Base-by-base conservation (phyloP, 1,284 basidiomycete species). In the Caloboletus inedulis region DNA sequence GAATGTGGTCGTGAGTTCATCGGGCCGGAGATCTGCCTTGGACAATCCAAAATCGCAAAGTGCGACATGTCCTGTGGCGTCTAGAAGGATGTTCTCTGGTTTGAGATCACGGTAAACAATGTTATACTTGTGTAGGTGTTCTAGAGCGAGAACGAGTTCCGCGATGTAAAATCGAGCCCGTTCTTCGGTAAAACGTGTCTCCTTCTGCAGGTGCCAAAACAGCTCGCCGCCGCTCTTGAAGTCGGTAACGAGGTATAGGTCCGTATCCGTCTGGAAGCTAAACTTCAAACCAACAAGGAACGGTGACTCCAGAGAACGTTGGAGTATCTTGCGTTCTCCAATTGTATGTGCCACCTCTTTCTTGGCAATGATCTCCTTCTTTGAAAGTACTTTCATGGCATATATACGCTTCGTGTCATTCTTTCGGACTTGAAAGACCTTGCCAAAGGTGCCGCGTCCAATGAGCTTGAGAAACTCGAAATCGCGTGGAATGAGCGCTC, bases 311-410 rank as follows among this genome's bases (percentile, higher is more conserved):
- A 96, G 75, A 30, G 91, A 95, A 52, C 92, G 84, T 71, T 99
- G 95, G 21, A 99, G 82, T 66, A 99, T 99, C 78, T 98, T 98
- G 72, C 97, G 89, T 73, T 99, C 97, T 65, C 97, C 97, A 60
- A 99, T 98, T 14, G 96, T 99, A 71, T 99, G 97, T 7, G 94
- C 94, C 37, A 99, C 94, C 72, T 99, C 97, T 74, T 99, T 99
- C 79, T 98, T 99, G 43, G 93, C 92, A 52, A 98, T 87, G 64
- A 99, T 99, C 72, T 99, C 97, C 75, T 93, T 94, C 77, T 99
- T 99, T 35, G 91, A 95, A 33, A 99, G 81, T 45, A 99, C 92
- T 71, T 99, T 99, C 96, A 99, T 99, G 50, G 97, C 97, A 75
- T 98, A 99, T 75, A 99, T 99, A 47, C 97, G 91, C 71, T 93